Percentiles rank a stretch among this genome's conserved stretches.
Evolutionary conservation across 192 early-diverging fungal genomes (phyloP).

Genomic region (Backusella tuberculispora): DNA sequence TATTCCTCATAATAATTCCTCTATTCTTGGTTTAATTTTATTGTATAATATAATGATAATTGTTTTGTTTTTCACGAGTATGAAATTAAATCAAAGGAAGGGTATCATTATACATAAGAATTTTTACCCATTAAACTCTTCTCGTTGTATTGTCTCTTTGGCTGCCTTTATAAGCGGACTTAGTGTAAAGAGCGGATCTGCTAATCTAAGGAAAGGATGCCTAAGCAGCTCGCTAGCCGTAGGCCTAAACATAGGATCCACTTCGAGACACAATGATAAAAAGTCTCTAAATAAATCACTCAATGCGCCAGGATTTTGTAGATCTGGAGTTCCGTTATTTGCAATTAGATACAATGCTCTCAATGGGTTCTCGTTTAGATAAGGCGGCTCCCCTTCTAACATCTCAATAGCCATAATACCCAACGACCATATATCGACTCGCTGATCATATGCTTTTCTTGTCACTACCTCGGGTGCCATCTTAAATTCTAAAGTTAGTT

Average conservation of each 20-base stretch:
- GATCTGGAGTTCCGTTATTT: slow-evolving; percentile 90
- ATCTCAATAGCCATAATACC: slow-evolving; percentile 99
- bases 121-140: background rate
- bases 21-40: background rate
- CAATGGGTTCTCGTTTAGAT: slow-evolving; percentile 92
- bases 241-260: slow-evolving; percentile 81
- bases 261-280: slow-evolving; percentile 78
- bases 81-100: background rate
- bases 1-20: background rate
- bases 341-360: slow-evolving; percentile 93
- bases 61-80: background rate
- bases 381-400: slow-evolving; percentile 97
- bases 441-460: slow-evolving; percentile 87
- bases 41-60: background rate
- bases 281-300: slow-evolving; percentile 83
- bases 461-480: slow-evolving; percentile 99
- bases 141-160: slow-evolving; percentile 3
- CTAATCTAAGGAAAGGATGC: slow-evolving; percentile 86
- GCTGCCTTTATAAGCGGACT: slow-evolving; percentile 71
- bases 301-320: slow-evolving; percentile 85
- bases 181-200: slow-evolving; percentile 80
- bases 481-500: slow-evolving; percentile 13
- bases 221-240: slow-evolving; percentile 77
- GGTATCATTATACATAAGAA: background rate
- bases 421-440: slow-evolving; percentile 96